Evolutionary conservation across 163 green algal species (phyloP), one percentile per base, ranked within the genome.

Genomic region (Chlorella variabilis): DNA sequence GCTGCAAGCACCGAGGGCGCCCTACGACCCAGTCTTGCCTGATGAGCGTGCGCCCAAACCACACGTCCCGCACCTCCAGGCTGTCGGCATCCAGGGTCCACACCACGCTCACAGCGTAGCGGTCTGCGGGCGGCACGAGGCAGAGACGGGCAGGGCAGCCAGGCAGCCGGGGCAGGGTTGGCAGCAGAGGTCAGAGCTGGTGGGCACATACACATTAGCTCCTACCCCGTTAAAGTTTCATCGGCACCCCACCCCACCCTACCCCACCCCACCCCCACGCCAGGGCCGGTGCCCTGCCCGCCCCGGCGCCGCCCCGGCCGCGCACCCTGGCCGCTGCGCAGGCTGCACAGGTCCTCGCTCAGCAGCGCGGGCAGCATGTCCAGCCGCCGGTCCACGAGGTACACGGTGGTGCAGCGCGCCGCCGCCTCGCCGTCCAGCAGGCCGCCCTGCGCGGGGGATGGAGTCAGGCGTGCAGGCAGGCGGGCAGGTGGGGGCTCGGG

Each of bases 361-460:
- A 96, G 87, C 51, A 91, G 75, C 23, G 71, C 62, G 3, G 93
- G 93, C 54, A 97, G 89, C 93, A 97, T 97, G 85, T 97, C 93
- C 48, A 97, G 87, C 1, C 93, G 85, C 27, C 92, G 86, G 71
- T 97, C 91, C 27, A 96, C 93, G 54, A 97, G 80, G 62, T 97
- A 97, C 18, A 96, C 92, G 15, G 89, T 91, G 23, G 93, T 97
- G 78, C 90, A 91, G 6, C 93, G 85, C 42, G 89, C 76, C 0
- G 86, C 58, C 0, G 86, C 82, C 80, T 92, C 89, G 1, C 88
- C 82, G 56, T 93, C 89, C 73, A 92, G 77, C 77, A 90, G 54
- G 34, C 81, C 75, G 27, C 80, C 82, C 33, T 84, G 45, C 39
- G 29, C n/a, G n/a, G n/a, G n/a, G n/a, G n/a, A n/a, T n/a, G n/a